Evolutionary conservation across 2,329 filamentous ascomycete species (phyloP).

Genomic region (Alternaria sp.): DNA sequence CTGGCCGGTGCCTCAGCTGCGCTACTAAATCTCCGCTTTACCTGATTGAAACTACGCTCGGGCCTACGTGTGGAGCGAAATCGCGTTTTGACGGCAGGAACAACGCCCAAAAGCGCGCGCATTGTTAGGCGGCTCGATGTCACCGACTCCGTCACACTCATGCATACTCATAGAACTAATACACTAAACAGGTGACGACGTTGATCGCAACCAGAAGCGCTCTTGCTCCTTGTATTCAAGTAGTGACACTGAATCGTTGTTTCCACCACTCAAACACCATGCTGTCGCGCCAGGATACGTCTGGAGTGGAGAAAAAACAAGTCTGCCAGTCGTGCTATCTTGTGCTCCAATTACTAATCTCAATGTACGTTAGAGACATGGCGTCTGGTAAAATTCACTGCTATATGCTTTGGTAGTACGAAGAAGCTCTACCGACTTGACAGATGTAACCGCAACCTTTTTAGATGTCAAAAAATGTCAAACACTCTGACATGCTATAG

Average conservation of each 20-base stretch:
- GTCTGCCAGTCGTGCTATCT: not conserved
- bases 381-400: not conserved
- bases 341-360: not conserved
- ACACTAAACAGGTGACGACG: not conserved
- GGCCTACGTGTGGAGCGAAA: not conserved
- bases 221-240: not conserved
- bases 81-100: not conserved
- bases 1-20: not conserved
- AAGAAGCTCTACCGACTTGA: not conserved
- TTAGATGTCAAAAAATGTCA: not conserved
- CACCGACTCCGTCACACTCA: not conserved
- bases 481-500: not conserved
- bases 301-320: not conserved
- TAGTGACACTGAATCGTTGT: not conserved
- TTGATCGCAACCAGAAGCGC: conserved; percentile 5
- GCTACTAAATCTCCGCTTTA: not conserved
- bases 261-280: conserved; percentile 1
- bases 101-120: not conserved
- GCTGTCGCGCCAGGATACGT: not conserved
- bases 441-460: not conserved
- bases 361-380: not conserved
- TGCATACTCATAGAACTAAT: not conserved
- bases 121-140: not conserved
- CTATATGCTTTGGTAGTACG: not conserved
- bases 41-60: not conserved